These are phyloP conservation scores for Puccinia sorghi DNA, from an alignment of 1,284 basidiomycete genomes.

Conservation along the genomic window DNA sequence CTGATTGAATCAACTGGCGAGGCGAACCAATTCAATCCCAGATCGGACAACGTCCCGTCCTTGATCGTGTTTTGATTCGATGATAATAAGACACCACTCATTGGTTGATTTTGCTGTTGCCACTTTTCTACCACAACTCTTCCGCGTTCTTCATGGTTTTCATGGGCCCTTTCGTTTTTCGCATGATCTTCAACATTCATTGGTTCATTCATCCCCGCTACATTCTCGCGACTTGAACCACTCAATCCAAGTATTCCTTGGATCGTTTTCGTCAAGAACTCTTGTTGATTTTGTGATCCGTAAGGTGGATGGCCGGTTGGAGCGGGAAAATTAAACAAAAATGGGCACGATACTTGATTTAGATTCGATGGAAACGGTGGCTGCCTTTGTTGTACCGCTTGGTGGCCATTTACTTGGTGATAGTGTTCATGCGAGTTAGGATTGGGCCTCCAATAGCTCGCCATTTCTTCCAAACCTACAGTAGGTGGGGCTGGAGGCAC, in stretches of 20 bases:
- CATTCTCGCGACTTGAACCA: not conserved
- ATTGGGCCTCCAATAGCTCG: not conserved
- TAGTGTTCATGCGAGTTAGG: not conserved
- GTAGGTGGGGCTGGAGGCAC: not conserved
- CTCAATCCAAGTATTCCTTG: constrained; percentile 19
- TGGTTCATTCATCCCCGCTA: not conserved
- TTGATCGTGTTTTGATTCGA: not conserved
- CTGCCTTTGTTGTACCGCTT: constrained; percentile 1
- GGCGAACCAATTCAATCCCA: constrained; percentile 8
- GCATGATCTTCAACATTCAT: not conserved
- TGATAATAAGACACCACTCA: not conserved
- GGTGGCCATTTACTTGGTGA: not conserved
- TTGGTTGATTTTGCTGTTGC: not conserved
- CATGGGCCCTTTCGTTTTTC: not conserved
- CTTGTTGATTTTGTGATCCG: not conserved
- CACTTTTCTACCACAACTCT: not conserved
- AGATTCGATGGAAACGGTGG: not conserved
- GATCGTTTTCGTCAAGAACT: not conserved
- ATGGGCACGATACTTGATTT: constrained; percentile 12
- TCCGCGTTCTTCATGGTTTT: constrained; percentile 11
- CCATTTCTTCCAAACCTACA: constrained; percentile 17
- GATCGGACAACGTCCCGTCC: not conserved
- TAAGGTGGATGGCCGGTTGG: constrained; percentile 15
- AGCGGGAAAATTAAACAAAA: constrained; percentile 12
- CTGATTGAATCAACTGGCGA: not conserved